These are phyloP conservation scores for Yarrowia deformans DNA, from an alignment of 805 yeast genomes.

Conservation along the genomic window DNA sequence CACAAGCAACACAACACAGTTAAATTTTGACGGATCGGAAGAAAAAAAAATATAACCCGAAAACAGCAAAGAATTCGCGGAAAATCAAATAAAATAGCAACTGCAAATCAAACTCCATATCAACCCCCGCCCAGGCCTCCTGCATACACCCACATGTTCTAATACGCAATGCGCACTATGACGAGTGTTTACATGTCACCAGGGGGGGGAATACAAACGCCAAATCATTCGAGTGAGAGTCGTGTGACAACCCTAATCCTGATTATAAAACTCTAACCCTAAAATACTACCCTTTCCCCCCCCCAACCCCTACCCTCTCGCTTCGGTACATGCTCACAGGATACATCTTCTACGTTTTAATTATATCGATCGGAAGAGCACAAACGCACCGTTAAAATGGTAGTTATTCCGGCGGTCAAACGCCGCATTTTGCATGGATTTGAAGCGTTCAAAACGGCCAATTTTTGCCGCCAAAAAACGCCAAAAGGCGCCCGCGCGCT, in stretches of 20 bases:
- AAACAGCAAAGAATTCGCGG: background rate
- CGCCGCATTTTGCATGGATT: background rate
- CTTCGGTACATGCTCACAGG: background rate
- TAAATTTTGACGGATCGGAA: background rate
- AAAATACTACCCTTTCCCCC: no score
- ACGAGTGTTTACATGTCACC: background rate
- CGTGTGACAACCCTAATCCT: slow-evolving; percentile 1
- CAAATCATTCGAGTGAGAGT: no score
- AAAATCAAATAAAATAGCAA: background rate
- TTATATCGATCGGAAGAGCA: background rate
- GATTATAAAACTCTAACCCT: background rate
- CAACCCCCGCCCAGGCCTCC: background rate
- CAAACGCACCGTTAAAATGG: slow-evolving; percentile 14
- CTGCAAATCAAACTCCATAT: background rate
- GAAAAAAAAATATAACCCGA: no score
- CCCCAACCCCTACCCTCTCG: background rate
- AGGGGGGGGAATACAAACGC: no score
- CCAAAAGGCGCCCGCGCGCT: background rate
- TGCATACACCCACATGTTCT: background rate
- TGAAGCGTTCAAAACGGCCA: background rate
- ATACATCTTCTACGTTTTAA: slow-evolving; percentile 13
- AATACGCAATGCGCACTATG: slow-evolving; percentile 5
- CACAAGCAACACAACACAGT: background rate
- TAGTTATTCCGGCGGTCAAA: background rate
- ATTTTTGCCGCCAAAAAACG: no score